Percentiles rank a stretch among this genome's conserved stretches.
Evolutionary conservation across 345 rosid species (phyloP).

Genomic region (Eucalyptus cloeziana): DNA sequence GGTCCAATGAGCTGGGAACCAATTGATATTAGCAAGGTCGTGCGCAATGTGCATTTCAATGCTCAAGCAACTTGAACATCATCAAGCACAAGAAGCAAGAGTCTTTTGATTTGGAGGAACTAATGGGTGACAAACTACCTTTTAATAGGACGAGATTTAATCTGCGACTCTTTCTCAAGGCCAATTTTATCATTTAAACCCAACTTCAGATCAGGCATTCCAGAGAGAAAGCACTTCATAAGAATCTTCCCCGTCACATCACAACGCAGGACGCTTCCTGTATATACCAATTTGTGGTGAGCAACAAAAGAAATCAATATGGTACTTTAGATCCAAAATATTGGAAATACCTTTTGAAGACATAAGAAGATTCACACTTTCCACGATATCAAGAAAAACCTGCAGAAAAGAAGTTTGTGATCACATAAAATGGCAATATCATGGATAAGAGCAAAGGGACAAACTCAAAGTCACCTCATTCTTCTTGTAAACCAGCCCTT

Average conservation of each 20-base stretch:
- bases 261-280: slow-evolving; percentile 92
- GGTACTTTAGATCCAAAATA: background rate
- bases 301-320: background rate
- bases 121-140: slow-evolving; percentile 35
- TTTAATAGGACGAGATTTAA: slow-evolving; percentile 91
- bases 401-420: slow-evolving; percentile 11
- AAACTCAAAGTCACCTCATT: slow-evolving; percentile 56
- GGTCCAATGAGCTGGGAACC: background rate
- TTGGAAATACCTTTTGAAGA: slow-evolving; percentile 75
- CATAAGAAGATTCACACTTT: slow-evolving; percentile 97
- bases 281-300: slow-evolving; percentile 2
- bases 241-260: slow-evolving; percentile 96
- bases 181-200: slow-evolving; percentile 99
- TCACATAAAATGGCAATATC: background rate
- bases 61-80: background rate
- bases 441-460: background rate
- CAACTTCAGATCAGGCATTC: slow-evolving; percentile 99
- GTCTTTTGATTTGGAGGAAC: background rate
- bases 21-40: background rate
- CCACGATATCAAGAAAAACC: slow-evolving; percentile 98
- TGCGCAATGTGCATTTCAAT: background rate
- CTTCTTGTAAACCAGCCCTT: slow-evolving; percentile 92
- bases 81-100: background rate
- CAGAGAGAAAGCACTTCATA: slow-evolving; percentile 98
- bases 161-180: slow-evolving; percentile 93